Base-by-base conservation (phyloP, 495 filamentous ascomycete genomes). In the Trichoderma gamsii region DNA sequence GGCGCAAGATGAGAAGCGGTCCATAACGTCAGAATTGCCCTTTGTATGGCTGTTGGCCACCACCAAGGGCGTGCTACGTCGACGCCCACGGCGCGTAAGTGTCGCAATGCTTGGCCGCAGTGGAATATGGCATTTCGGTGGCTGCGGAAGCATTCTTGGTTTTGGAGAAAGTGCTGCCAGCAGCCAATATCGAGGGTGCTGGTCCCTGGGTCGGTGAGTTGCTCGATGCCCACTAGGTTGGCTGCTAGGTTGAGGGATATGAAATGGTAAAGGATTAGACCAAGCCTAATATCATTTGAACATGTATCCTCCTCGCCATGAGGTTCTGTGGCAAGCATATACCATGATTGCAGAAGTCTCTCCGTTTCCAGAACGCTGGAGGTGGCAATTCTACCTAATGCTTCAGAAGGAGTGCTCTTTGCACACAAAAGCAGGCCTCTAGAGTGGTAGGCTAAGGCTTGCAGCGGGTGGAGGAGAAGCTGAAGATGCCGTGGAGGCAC, bases 221-320 rank as follows among this genome's bases (percentile, higher is more conserved):
- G 76, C 74, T 90, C 87, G 44, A 88, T 84, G 68, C 84, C 83
- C 8, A 81, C 76, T 70, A 89, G 86, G 73, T 84, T 83, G 35
- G 83, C 83, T 6, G 85, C 77, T 13, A 82, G 80, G 71, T 88
- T 88, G 44, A 90, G 79, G 38, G 79, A 84, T 68, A 89, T 84
- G 38, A 90, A 79, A 69, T 90, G 87, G 74, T 84, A 88, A 70
- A 90, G 81, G 13, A 85, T 81, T n/a, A 89, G 73, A 72, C 84
- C 88, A 6, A 43, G 35, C 15, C 3, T 29, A 3, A 23, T 35
- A 32, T 61, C 25, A 4, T 15, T 16, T 9, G 56, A 0, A 29
- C 27, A 18, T 29, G 29, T 1, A 8, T 4, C 21, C 27, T 61
- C 9, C 5, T 61, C 25, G 23, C 18, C 13, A 49, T 18, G 16